Evolutionary conservation across 2,329 filamentous ascomycete species (phyloP).

Genomic region (Pseudopyricularia cyperi): DNA sequence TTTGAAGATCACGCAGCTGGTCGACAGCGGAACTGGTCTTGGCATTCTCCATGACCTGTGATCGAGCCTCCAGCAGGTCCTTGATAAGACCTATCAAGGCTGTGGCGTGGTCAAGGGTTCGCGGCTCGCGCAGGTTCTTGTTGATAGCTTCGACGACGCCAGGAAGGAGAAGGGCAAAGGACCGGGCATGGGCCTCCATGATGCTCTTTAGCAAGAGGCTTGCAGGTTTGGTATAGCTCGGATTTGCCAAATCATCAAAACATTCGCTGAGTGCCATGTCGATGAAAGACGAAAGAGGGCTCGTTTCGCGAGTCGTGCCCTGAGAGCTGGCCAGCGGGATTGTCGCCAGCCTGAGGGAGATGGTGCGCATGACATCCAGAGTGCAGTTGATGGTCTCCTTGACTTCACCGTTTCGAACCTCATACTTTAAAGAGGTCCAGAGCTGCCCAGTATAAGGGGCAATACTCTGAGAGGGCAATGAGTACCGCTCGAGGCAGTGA

Average conservation of each 20-base stretch:
- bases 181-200: conserved; percentile 30
- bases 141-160: conserved; percentile 33
- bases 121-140: conserved; percentile 35
- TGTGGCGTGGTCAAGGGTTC: conserved; percentile 34
- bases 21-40: conserved; percentile 10
- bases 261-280: conserved; percentile 38
- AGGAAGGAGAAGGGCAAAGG: conserved; percentile 34
- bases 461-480: conserved; percentile 30
- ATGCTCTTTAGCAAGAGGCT: conserved; percentile 39
- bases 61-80: conserved; percentile 33
- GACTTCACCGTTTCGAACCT: conserved; percentile 47
- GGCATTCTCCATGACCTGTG: conserved; percentile 20
- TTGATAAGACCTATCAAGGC: conserved; percentile 38
- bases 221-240: conserved; percentile 36
- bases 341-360: conserved; percentile 26
- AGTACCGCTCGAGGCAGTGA: conserved; percentile 37
- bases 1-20: conserved; percentile 19
- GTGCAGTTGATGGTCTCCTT: conserved; percentile 44
- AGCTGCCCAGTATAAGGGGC: conserved; percentile 35
- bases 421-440: conserved; percentile 49
- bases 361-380: conserved; percentile 36
- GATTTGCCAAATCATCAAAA: conserved; percentile 36
- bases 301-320: background rate
- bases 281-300: conserved; percentile 28
- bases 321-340: background rate